Evolutionary conservation across 352 stramenopile species (phyloP), one percentile per base, ranked within the genome.

Genomic region (Globisporangium recalcitrans): DNA sequence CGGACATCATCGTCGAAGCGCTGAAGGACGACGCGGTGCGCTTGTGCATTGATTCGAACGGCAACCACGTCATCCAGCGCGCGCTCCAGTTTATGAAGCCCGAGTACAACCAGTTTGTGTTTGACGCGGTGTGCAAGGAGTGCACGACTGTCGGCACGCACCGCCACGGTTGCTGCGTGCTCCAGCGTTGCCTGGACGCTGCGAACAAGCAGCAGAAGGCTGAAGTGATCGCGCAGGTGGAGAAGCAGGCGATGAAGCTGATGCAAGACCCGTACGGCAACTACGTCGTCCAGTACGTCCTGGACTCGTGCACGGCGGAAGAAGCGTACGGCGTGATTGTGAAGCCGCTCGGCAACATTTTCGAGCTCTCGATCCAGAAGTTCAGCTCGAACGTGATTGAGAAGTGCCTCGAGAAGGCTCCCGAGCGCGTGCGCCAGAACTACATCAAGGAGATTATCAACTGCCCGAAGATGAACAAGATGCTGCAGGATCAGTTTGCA

Each of bases 351-450:
- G 95, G 96, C 62, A 93, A 97, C 64, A 91, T 99, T 19, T 91
- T 89, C 62, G 80, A 98, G 57, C 85, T 99, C 4, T 98, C 96
- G 54, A 93, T 98, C 62, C 97, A 99, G 70, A 99, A 99, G 69
- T 99, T 99, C 67, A 98, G 90, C 60, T 98, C 93, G 51, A 99
- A 99, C 71, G 97, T 99, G 34, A 98, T 99, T 73, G 97, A 99
- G 67, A 99, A 99, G 74, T 99, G 96, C 64, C 78, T 99, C 29
- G 93, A 98, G 73, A 95, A 98, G 62, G 97, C 93, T 1, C 82
- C 85, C 2, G 78, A 88, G 61, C 71, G 73, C 53, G 75, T 94
- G 60, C 80, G 81, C 8, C 76, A 87, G 69, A 76, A 80, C 55
- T 92, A 91, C 73, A 76, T 92, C 42, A 68, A 85, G 22, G 85